A percentile compares a stretch with the other conserved stretches of the same genome.
These are phyloP conservation scores for Penicillium samsonianum DNA, from an alignment of 495 filamentous ascomycete species.

Conservation along the genomic window DNA sequence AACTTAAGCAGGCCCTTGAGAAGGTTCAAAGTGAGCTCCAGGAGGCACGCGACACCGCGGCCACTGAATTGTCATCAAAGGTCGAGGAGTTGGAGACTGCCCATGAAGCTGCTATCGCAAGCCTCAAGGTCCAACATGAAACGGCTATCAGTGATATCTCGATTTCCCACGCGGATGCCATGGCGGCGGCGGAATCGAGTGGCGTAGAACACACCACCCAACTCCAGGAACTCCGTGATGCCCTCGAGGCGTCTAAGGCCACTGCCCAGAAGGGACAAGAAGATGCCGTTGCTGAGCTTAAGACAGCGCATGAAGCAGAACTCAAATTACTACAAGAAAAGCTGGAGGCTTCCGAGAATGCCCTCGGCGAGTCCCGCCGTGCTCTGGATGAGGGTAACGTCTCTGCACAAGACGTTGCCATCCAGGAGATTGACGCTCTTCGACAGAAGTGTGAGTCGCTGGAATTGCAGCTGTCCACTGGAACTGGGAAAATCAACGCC, in stretches of 20 bases:
- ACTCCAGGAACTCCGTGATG: slow-evolving; percentile 42
- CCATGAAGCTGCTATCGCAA: slow-evolving; percentile 39
- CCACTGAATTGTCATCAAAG: slow-evolving; percentile 36
- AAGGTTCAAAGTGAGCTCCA: slow-evolving; percentile 40
- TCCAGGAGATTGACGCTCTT: slow-evolving; percentile 46
- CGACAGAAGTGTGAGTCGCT: slow-evolving; percentile 43
- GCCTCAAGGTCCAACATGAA: slow-evolving; percentile 41
- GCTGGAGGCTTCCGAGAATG: slow-evolving; percentile 37
- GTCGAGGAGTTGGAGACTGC: slow-evolving; percentile 42
- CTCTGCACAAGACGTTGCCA: slow-evolving; percentile 39
- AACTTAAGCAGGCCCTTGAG: slow-evolving; percentile 39
- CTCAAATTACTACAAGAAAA: slow-evolving; percentile 37
- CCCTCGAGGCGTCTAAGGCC: slow-evolving; percentile 40
- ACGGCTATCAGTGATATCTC: slow-evolving; percentile 33
- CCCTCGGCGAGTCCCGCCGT: slow-evolving; percentile 36
- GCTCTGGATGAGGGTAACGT: slow-evolving; percentile 40
- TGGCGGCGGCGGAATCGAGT: slow-evolving; percentile 36
- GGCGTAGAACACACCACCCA: slow-evolving; percentile 38
- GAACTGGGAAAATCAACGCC: slow-evolving; percentile 42
- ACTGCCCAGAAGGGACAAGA: slow-evolving; percentile 38
- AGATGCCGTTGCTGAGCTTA: slow-evolving; percentile 38
- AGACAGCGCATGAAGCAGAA: slow-evolving; percentile 38
- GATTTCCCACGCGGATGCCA: slow-evolving; percentile 38
- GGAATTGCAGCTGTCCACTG: slow-evolving; percentile 40
- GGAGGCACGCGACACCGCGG: slow-evolving; percentile 33